Percentiles rank a stretch among this genome's conserved stretches.
Conservation (phyloP, 148 eudicot genomes). For the Selenicereus undatus region DNA sequence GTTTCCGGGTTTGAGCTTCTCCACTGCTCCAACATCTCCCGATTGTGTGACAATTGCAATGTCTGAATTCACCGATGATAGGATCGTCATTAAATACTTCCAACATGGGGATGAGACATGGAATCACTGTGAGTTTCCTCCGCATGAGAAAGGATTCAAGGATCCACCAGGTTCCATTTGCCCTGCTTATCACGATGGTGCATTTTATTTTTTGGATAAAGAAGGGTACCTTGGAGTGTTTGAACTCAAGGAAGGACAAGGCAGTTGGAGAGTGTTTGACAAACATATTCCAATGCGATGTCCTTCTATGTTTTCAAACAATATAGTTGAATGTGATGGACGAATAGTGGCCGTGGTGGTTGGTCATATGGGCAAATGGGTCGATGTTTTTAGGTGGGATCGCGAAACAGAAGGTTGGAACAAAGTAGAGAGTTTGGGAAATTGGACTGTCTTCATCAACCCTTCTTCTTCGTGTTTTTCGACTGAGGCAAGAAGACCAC, state of each 20-base stretch:
- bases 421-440: background rate
- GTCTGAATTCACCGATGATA: background rate
- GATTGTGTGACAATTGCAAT: background rate
- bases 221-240: slow-evolving; percentile 6
- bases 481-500: background rate
- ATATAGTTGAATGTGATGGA: slow-evolving; percentile 2
- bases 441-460: background rate
- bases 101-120: background rate
- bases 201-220: background rate
- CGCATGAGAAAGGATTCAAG: background rate
- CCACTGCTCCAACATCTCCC: background rate
- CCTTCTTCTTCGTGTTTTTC: background rate
- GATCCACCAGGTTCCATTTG: background rate
- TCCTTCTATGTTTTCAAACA: background rate
- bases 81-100: background rate
- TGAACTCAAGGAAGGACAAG: background rate
- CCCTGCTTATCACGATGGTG: background rate
- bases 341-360: background rate
- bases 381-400: background rate
- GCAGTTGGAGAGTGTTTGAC: background rate
- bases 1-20: background rate
- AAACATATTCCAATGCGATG: background rate
- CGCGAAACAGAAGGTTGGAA: background rate
- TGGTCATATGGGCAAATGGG: background rate
- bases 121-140: background rate